These are phyloP conservation scores for Sequoia sempervirens DNA, from an alignment of 75 land plant species.

Conservation along the genomic window DNA sequence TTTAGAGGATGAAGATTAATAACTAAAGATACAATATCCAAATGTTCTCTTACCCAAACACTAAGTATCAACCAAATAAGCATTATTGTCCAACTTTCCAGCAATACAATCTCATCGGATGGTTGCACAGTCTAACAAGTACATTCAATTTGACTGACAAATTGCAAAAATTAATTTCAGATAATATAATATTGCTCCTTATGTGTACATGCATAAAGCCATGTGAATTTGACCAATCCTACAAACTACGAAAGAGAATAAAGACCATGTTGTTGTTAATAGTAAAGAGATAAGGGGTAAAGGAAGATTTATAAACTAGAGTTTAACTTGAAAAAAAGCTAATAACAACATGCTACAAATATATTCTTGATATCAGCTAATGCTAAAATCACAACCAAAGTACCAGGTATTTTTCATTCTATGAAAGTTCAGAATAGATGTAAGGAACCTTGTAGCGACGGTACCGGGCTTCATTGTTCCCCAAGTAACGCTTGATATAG, in stretches of 20 bases:
- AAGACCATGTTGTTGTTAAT: too few species aligned
- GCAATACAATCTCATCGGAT: too few species aligned
- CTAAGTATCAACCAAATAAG: too few species aligned
- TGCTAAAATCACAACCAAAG: not conserved
- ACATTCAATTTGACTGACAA: not conserved
- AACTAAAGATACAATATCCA: too few species aligned
- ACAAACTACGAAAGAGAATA: too few species aligned
- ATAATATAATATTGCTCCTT: not conserved
- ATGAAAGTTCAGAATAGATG: constrained; percentile 1
- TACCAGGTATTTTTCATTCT: not conserved
- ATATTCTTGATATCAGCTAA: not conserved
- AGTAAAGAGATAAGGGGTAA: too few species aligned
- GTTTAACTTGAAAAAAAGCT: too few species aligned
- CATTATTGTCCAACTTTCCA: too few species aligned
- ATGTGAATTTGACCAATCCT: not conserved
- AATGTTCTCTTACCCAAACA: too few species aligned
- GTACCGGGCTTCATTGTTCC: constrained; percentile 91
- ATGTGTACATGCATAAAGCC: not conserved
- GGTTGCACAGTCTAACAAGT: not conserved
- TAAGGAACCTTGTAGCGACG: constrained; percentile 75
- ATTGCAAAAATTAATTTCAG: not conserved
- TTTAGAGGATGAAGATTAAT: too few species aligned
- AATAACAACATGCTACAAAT: not conserved
- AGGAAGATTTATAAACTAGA: too few species aligned
- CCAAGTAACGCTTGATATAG: constrained; percentile 74